Percentiles rank a stretch among this genome's conserved stretches.
Evolutionary conservation across 2,329 filamentous ascomycete species (phyloP).

Genomic region (Fusarium hainanense): DNA sequence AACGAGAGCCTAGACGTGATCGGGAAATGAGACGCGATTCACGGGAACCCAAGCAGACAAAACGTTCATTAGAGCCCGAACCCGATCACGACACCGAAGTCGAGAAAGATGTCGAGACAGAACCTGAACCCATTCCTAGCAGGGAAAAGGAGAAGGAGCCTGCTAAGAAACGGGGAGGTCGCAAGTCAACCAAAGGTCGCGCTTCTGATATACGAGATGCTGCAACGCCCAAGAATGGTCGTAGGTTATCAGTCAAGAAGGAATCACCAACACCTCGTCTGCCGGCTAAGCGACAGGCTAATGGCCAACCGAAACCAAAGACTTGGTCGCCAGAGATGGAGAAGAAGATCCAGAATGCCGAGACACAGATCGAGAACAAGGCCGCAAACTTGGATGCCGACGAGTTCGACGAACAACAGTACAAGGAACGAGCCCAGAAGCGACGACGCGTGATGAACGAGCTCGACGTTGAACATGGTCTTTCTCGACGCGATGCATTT

Average conservation of each 20-base stretch:
- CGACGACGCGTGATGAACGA: slow-evolving; percentile 74
- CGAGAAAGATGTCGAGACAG: slow-evolving; percentile 52
- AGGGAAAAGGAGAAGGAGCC: slow-evolving; percentile 48
- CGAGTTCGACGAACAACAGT: slow-evolving; percentile 59
- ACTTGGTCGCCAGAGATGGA: slow-evolving; percentile 66
- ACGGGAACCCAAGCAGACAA: slow-evolving; percentile 44
- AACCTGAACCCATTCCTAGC: slow-evolving; percentile 45
- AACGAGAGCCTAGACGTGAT: slow-evolving; percentile 28
- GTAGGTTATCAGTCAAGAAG: slow-evolving; percentile 64
- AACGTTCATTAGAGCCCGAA: slow-evolving; percentile 44
- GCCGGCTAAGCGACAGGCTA: slow-evolving; percentile 68
- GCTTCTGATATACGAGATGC: slow-evolving; percentile 63
- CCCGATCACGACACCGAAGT: slow-evolving; percentile 49
- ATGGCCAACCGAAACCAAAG: slow-evolving; percentile 73
- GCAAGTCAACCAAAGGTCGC: slow-evolving; percentile 60
- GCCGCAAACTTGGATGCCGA: slow-evolving; percentile 59
- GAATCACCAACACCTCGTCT: slow-evolving; percentile 61
- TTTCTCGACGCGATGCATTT: slow-evolving; percentile 70
- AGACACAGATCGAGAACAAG: slow-evolving; percentile 57
- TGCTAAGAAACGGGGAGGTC: slow-evolving; percentile 48
- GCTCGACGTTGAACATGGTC: slow-evolving; percentile 71
- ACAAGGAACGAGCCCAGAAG: slow-evolving; percentile 70
- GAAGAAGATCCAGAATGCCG: slow-evolving; percentile 54
- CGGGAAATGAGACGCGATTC: slow-evolving; percentile 35
- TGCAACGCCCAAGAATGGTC: slow-evolving; percentile 60